Evolutionary conservation across 495 filamentous ascomycete species (phyloP), one percentile per base, ranked within the genome.

Genomic region (Thozetella sp.): DNA sequence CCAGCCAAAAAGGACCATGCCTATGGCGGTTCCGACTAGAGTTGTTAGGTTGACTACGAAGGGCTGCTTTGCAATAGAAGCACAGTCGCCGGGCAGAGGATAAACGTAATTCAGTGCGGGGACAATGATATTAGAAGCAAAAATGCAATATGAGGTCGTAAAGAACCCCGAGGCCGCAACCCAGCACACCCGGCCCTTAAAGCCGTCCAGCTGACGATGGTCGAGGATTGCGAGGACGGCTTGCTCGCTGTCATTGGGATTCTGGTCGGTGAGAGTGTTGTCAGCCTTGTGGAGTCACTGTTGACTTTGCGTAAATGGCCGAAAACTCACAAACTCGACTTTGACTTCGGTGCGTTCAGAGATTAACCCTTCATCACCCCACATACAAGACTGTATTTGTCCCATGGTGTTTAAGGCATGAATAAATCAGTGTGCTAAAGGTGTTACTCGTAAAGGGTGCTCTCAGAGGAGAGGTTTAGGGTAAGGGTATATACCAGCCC

Each of bases 81-180:
- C n/a, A n/a, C n/a, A n/a, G n/a, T n/a, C n/a, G n/a, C n/a, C n/a
- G n/a, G n/a, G n/a, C n/a, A n/a, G n/a, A n/a, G 82, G 88, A 67
- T 89, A 90, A 43, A 90, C 76, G 63, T 80, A 86, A 27, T 72
- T 69, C 17, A 88, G 71, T 66, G 83, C 83, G 0, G 87, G 86
- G 1, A 83, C 68, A 56, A 86, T 80, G 51, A 86, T 79, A 51
- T 90, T 90, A 54, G 78, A 83, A 22, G 83, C 80, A 60, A 90
- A 89, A 27, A 89, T 80, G 24, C 80, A 83, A 59, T 89, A 90
- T 30, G 84, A 84, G 71, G 87, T 85, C 15, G 87, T 85, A 60
- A 90, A 83, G 67, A 90, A 90, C 45, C 86, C 87, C n/a, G 86
- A 81, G 12, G 82, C 85, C 22, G 86, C 84, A 4, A 90, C 86